A percentile compares a stretch with the other conserved stretches of the same genome.
Evolutionary conservation across 2,329 filamentous ascomycete genomes (phyloP).

Genomic region (Penicillium sp.): DNA sequence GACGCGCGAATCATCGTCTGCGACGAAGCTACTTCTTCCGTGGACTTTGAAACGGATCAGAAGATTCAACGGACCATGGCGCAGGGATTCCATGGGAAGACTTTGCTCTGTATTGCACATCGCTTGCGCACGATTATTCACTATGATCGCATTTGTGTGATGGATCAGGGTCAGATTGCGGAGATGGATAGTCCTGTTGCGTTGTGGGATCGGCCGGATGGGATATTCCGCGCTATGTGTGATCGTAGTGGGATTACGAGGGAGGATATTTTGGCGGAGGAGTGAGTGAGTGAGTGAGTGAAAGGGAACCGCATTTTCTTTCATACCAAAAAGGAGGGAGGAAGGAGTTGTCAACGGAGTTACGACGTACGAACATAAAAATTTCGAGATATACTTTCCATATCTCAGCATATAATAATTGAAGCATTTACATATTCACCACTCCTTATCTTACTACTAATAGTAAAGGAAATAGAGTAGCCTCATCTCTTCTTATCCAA

Average conservation of each 20-base stretch:
- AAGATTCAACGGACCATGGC: conserved; percentile 93
- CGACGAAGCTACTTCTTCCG: conserved; percentile 90
- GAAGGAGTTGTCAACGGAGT: too few species aligned
- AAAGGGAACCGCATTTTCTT: background rate
- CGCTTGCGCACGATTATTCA: conserved; percentile 87
- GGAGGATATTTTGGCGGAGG: conserved; percentile 39
- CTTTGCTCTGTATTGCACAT: conserved; percentile 90
- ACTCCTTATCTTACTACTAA: too few species aligned
- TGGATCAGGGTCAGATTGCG: conserved; percentile 86
- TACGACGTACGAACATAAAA: too few species aligned
- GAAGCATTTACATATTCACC: too few species aligned
- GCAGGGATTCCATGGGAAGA: conserved; percentile 81
- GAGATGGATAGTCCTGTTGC: conserved; percentile 79
- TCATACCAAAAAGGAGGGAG: too few species aligned
- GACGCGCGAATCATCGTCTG: conserved; percentile 91
- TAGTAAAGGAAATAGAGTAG: background rate
- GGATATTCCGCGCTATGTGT: conserved; percentile 90
- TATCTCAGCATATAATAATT: too few species aligned
- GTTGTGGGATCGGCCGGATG: conserved; percentile 70
- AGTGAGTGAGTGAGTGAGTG: conserved; percentile 8
- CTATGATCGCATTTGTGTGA: conserved; percentile 95
- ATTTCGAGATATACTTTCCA: too few species aligned
- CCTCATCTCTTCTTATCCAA: conserved; percentile 19
- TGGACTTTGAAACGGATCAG: conserved; percentile 95
- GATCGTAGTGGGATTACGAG: conserved; percentile 76